Evolutionary conservation across 768 basidiomycete genomes (phyloP), one percentile per base, ranked within the genome.

Genomic region (Naganishia antarctica): DNA sequence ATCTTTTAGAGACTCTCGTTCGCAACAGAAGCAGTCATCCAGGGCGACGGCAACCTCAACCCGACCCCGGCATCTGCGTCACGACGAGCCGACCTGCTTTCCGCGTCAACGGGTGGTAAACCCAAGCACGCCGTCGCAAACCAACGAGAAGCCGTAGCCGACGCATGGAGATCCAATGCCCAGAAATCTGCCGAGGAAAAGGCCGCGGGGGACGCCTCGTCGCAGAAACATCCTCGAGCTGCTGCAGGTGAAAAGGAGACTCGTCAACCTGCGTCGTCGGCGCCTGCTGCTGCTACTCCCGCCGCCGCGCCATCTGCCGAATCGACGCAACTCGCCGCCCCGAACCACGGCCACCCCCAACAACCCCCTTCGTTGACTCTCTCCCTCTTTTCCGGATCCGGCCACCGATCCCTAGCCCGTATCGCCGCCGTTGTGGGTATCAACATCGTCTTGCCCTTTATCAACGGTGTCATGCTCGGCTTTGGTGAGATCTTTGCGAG

Each of bases 401-500:
- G 71, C 3, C 64, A 70, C 47, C 67, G 75, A 1, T 70, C 76
- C 0, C 18, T 74, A 28, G 50, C 69, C 16, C 63, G 74, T 12
- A 69, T 77, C 26, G 26, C 72, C 23, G 76, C 76, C 11, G 74
- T 76, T 0, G 48, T 77, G 8, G 76, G 76, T 29, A 77, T 77
- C 65, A 77, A 77, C 63, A 60, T 77, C 7, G 63, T 77, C 21
- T 58, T 77, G 32, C 76, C 76, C 9, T 77, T 77, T 60, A 68
- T 77, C 64, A 77, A 77, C 60, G 76, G 76, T 53, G 73, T 77
- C 59, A 76, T 77, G 74, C 67, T 77, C 37, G 76, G 76, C 21
- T 77, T 77, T 61, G 76, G 76, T 13, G 76, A 77, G 69, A 77
- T 77, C 59, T 77, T 77, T 59, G 74, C 76, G 7, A 50, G 74